Evolutionary conservation across 2,329 filamentous ascomycete species (phyloP).

Genomic region (Septoria petroselini): DNA sequence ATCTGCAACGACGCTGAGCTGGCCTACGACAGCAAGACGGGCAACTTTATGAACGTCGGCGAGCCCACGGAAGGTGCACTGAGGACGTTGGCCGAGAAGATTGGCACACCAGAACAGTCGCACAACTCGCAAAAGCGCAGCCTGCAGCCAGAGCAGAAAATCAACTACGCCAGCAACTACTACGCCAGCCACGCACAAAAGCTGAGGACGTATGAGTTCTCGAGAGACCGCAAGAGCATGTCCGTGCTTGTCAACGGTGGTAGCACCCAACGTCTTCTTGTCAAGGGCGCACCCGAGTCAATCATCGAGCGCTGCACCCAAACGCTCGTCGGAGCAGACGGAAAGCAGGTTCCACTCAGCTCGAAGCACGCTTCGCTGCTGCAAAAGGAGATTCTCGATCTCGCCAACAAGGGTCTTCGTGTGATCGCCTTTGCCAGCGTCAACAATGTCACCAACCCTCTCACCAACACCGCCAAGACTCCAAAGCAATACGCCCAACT

Average conservation of each 20-base stretch:
- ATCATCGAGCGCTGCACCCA: slow-evolving; percentile 90
- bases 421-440: slow-evolving; percentile 89
- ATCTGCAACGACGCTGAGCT: slow-evolving; percentile 89
- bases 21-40: slow-evolving; percentile 73
- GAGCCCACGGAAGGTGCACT: slow-evolving; percentile 95
- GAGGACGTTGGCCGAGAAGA: slow-evolving; percentile 86
- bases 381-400: slow-evolving; percentile 76
- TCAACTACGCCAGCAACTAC: slow-evolving; percentile 78
- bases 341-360: slow-evolving; percentile 70
- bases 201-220: slow-evolving; percentile 92
- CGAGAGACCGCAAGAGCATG: slow-evolving; percentile 98
- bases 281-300: slow-evolving; percentile 95
- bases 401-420: slow-evolving; percentile 87
- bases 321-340: slow-evolving; percentile 71
- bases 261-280: slow-evolving; percentile 73
- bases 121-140: slow-evolving; percentile 53
- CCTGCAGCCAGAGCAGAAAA: slow-evolving; percentile 56
- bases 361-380: slow-evolving; percentile 68
- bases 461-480: slow-evolving; percentile 70
- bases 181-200: slow-evolving; percentile 75
- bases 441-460: slow-evolving; percentile 67
- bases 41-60: slow-evolving; percentile 76
- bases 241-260: slow-evolving; percentile 80
- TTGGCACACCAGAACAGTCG: slow-evolving; percentile 72
- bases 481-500: slow-evolving; percentile 79